Base-by-base conservation (phyloP, 2,329 filamentous ascomycete genomes). In the Verticillium zaregamsianum region DNA sequence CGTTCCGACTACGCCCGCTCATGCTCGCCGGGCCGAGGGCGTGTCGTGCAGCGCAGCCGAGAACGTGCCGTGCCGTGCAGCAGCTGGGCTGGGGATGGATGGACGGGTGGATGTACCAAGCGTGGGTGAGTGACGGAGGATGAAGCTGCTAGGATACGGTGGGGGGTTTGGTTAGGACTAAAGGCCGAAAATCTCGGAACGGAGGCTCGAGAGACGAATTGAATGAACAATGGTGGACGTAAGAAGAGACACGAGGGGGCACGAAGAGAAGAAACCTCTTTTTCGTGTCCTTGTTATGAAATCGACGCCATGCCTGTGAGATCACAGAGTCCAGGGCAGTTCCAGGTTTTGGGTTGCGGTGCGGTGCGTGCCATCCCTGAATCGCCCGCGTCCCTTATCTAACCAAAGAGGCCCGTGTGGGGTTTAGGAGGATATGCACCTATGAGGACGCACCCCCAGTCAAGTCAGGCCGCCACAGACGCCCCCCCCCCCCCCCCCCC, bases 1-100 rank as follows among this genome's bases (percentile, higher is more conserved):
- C 59, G 31, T 25, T 35, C 35, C 61, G 63, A 45, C 28, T 63
- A 31, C 63, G 61, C 31, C 59, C 68, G n/a, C 62, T 64, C 58
- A 70, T 70, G 56, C 68, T 56, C 64, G 63, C 32, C 17, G 32
- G 32, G 55, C 31, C 20, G 33, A 35, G 33, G 45, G 20, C 45
- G 45, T 52, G 45, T 20, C 20, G 45, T 52, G 45, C 45, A 25
- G 45, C 20, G 33, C 33, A 35, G 33, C 33, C 33, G 33, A 35
- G 28, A 28, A 28, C 28, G 28, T 52, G 45, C 12, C 45, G 45
- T 52, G 45, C 45, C 20, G 45, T 52, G 45, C 45, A 25, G 45
- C 45, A 52, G 20, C 20, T 52, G 45, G 45, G 20, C 20, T 52
- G 45, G 45, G 45, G 45, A 23, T 14, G 20, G 20, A 20, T 23